Base-by-base conservation (phyloP, 257 asterid species). In the Solanum gandarillasii region DNA sequence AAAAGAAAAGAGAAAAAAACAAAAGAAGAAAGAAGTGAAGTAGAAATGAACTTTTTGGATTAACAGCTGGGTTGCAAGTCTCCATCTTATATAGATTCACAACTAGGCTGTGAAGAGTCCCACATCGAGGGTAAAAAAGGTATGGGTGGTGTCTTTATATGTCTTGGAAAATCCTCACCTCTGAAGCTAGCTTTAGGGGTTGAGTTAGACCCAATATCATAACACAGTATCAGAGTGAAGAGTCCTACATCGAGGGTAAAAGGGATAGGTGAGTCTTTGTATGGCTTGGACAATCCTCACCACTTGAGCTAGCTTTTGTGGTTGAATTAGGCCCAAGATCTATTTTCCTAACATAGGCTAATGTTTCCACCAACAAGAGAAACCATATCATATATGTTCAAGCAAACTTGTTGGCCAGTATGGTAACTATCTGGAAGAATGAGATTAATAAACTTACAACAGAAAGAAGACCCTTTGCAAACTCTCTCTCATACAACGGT, bases 381-480 rank as follows among this genome's bases (percentile, higher is more conserved):
- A 48, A 48, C 20, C 43, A 82, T 82, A 10, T 48, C 29, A 48
- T 46, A 82, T 70, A 48, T 31, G 70, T 46, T 82, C 85, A 82
- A 18, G 85, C 11, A 48, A 81, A 18, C 62, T 10, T 82, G 21
- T 34, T 82, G 70, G 41, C 68, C 68, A 48, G 21, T 82, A 82
- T 7, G 70, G 43, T 18, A 48, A 82, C 85, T 48, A 48, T 48
- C 60, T 39, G 41, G 65, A 85, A 85, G 82, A 85, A 60, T 27
- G 62, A 85, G 13, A 31, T 25, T 36, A 41, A 43, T 39, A 48
- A 70, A 91, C 99, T 92, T 93, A 95, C 99, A 25, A 93, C 87
- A 84, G 98, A 89, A 70, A 95, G 92, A 71, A 97, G 92, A 91
- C 93, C 98, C 90, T 91, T 91, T 1, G 99, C 98, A 20, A 97